phyloP scores from a whole-genome alignment of 129 eudicot genomes.

The Glebionis coronaria region DNA sequence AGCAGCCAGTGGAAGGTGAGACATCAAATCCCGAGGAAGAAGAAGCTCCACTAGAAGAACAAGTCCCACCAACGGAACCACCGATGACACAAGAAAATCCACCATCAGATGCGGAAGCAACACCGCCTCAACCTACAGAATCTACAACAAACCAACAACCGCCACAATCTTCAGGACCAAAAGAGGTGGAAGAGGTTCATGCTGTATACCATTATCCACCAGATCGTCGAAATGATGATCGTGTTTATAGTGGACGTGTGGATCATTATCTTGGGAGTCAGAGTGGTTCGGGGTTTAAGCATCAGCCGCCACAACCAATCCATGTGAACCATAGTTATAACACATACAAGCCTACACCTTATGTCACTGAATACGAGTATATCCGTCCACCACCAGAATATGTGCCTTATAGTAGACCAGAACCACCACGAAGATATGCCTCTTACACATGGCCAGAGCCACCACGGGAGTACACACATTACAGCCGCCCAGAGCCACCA shows the following conservation, averaged over 20 bases:
- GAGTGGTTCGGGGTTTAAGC: conserved; percentile 32
- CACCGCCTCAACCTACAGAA: conserved; percentile 18
- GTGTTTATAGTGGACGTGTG: conserved; percentile 31
- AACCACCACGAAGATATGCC: conserved; percentile 13
- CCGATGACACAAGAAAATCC: conserved; percentile 35
- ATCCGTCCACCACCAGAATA: conserved; percentile 41
- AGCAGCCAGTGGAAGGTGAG: conserved; percentile 41
- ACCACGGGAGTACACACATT: conserved; percentile 4
- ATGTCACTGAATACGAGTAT: conserved; percentile 62
- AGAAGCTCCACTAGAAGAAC: conserved; percentile 41
- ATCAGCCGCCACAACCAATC: conserved; percentile 37
- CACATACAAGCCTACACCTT: conserved; percentile 57
- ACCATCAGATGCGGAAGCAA: conserved; percentile 29
- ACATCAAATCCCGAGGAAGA: conserved; percentile 39
- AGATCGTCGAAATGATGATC: conserved; percentile 29
- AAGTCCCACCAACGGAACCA: conserved; percentile 37
- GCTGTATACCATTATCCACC: conserved; percentile 64
- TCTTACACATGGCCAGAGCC: conserved; percentile 19
- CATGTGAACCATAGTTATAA: conserved; percentile 59
- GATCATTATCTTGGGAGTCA: conserved; percentile 22
- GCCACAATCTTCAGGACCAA: conserved; percentile 32
- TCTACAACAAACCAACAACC: conserved; percentile 25
- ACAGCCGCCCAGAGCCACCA: background rate
- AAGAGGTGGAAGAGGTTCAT: conserved; percentile 61
- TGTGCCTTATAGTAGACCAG: conserved; percentile 24